Conservation (phyloP, 2,329 filamentous ascomycete genomes). For the Biscogniauxia mediterranea region DNA sequence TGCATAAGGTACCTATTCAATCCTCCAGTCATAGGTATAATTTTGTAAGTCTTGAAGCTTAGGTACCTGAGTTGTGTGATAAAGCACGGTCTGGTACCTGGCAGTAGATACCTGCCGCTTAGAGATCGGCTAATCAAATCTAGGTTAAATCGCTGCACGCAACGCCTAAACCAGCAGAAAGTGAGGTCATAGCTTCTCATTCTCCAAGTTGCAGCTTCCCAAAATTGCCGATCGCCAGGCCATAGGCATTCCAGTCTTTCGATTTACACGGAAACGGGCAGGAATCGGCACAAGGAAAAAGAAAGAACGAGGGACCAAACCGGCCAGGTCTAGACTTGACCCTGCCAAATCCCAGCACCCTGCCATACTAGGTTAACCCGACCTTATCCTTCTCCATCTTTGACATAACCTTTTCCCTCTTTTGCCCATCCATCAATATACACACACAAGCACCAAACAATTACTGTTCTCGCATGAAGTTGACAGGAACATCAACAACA, state of each 20-base stretch:
- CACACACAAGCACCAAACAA: too few relatives aligned
- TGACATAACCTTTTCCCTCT: background rate
- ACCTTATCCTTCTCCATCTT: background rate
- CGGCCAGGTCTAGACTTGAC: background rate
- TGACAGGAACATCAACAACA: too few relatives aligned
- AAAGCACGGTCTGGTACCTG: background rate
- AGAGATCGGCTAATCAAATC: background rate
- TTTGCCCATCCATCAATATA: too few relatives aligned
- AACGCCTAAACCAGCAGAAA: background rate
- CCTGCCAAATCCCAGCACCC: background rate
- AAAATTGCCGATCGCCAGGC: conserved; percentile 20
- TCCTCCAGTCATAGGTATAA: too few relatives aligned
- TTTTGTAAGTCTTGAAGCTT: too few relatives aligned
- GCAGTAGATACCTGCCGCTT: background rate
- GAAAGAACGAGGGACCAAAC: background rate
- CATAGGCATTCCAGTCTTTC: conserved; percentile 4
- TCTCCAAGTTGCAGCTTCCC: conserved; percentile 5
- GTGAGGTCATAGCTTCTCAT: background rate
- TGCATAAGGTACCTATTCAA: too few relatives aligned
- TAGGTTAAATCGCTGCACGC: background rate
- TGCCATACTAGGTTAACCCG: too few relatives aligned
- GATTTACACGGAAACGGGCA: background rate
- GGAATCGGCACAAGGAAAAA: background rate
- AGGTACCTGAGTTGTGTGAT: background rate
- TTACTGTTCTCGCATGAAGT: background rate